These are phyloP conservation scores for Clonostachys solani DNA, from an alignment of 2,329 filamentous ascomycete genomes.

Conservation along the genomic window DNA sequence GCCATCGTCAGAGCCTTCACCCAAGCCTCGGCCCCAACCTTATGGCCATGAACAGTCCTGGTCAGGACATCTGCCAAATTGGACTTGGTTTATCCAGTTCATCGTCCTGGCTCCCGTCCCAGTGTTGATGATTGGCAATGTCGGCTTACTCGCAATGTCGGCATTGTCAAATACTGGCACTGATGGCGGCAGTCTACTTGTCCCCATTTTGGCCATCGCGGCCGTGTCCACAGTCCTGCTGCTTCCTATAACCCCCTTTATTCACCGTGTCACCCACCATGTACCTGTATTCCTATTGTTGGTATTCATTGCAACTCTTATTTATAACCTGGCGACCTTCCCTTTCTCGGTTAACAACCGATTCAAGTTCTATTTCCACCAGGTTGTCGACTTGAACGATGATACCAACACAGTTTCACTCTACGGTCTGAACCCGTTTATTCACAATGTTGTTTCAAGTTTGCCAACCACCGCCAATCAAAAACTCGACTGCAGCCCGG, in stretches of 20 bases:
- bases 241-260: conserved; percentile 74
- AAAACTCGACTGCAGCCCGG: conserved; percentile 44
- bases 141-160: conserved; percentile 68
- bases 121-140: conserved; percentile 72
- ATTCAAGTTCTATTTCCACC: conserved; percentile 84
- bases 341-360: conserved; percentile 78
- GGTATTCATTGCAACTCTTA: conserved; percentile 68
- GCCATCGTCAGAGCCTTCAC: conserved; percentile 9
- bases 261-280: conserved; percentile 82
- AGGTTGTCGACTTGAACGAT: conserved; percentile 72
- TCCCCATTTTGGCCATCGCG: conserved; percentile 68
- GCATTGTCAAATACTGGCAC: conserved; percentile 76
- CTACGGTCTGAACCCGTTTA: conserved; percentile 62
- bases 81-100: conserved; percentile 87
- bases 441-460: conserved; percentile 60
- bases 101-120: conserved; percentile 74
- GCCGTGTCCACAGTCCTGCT: conserved; percentile 67
- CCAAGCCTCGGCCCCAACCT: conserved; percentile 21
- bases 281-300: conserved; percentile 72
- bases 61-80: conserved; percentile 74
- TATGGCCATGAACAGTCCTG: conserved; percentile 79
- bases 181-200: conserved; percentile 71
- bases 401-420: conserved; percentile 68
- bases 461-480: conserved; percentile 69
- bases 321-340: conserved; percentile 84